Evolutionary conservation across 306 rosid species (phyloP).

Genomic region (Carpinus fangiana): DNA sequence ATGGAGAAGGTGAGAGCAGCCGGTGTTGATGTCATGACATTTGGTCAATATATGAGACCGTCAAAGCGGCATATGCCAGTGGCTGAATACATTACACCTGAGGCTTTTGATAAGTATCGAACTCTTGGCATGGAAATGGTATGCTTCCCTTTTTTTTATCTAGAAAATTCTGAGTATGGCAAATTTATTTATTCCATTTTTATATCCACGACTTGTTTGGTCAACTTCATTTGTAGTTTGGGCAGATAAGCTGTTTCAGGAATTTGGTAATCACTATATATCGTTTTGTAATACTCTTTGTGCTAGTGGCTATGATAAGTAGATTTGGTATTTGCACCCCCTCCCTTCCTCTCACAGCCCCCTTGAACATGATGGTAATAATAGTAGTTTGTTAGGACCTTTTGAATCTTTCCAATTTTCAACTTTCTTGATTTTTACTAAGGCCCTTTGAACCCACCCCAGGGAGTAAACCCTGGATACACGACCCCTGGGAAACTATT

Average conservation of each 20-base stretch:
- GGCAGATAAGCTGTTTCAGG: not conserved
- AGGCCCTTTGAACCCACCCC: not conserved
- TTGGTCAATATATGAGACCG: constrained; percentile 98
- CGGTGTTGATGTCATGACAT: constrained; percentile 96
- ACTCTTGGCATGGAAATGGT: constrained; percentile 95
- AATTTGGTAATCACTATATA: not conserved
- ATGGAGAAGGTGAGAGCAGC: constrained; percentile 99
- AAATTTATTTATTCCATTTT: not conserved
- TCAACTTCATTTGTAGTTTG: not conserved
- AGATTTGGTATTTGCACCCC: not conserved
- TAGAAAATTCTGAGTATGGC: not conserved
- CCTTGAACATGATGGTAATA: not conserved
- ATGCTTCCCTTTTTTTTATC: constrained; percentile 22
- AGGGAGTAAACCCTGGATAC: no score
- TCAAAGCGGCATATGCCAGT: constrained; percentile 99
- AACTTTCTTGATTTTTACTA: not conserved
- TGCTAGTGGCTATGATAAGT: not conserved
- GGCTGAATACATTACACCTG: constrained; percentile 88
- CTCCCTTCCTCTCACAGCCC: not conserved
- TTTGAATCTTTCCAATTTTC: not conserved
- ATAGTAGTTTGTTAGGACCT: not conserved
- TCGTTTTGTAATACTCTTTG: not conserved
- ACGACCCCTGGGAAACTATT: no score
- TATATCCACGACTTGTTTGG: not conserved
- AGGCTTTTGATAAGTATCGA: constrained; percentile 85